Conservation (phyloP, 257 asterid species). For the Solanum corneliomulleri region DNA sequence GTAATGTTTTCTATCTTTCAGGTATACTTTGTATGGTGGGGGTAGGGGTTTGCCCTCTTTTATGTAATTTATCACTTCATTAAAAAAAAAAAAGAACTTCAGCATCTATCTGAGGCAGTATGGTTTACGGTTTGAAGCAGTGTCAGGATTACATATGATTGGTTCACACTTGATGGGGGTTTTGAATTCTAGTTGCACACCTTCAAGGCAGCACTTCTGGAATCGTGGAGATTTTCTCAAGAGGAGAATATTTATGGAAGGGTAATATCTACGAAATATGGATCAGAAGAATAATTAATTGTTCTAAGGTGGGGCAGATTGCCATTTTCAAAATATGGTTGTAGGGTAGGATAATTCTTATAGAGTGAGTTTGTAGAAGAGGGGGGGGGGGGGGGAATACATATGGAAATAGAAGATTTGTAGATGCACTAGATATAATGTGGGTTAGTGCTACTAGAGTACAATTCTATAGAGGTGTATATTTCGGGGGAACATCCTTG, state of each 20-base stretch:
- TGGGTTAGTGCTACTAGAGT: neutral
- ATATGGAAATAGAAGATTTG: neutral
- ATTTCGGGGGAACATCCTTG: neutral
- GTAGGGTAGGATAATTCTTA: neutral
- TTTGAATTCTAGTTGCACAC: neutral
- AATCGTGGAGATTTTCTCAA: neutral
- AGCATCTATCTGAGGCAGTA: neutral
- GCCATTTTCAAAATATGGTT: neutral
- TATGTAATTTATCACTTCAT: neutral
- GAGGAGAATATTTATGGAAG: neutral
- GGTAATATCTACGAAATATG: neutral
- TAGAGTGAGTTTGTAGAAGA: neutral
- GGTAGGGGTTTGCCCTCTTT: neutral
- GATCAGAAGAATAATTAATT: neutral
- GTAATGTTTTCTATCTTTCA: neutral
- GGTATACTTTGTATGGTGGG: neutral
- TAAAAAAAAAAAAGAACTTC: neutral
- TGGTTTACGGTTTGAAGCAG: neutral
- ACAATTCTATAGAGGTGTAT: neutral
- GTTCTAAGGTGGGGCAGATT: neutral
- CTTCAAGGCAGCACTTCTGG: neutral
- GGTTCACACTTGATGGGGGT: neutral
- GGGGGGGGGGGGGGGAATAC: neutral
- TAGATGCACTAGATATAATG: neutral
- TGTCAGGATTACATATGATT: neutral